phyloP scores from a whole-genome alignment of 2,329 filamentous ascomycete genomes.

The Allantophomopsis cytisporea region DNA sequence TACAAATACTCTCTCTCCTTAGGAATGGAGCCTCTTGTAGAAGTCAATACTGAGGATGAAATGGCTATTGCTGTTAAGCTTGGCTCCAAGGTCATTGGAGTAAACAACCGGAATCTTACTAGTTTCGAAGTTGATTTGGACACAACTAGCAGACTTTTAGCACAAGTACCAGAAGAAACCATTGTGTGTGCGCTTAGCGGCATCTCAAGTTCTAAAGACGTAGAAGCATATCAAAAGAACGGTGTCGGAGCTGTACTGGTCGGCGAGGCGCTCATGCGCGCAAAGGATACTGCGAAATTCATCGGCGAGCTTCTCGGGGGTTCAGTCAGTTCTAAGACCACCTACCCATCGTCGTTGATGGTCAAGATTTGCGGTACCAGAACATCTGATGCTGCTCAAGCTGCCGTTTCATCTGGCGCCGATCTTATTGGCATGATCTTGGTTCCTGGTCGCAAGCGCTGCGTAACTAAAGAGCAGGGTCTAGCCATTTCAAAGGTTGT shows the following conservation, averaged over 20 bases:
- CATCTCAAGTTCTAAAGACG: conserved; percentile 80
- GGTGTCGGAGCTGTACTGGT: conserved; percentile 89
- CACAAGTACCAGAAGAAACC: conserved; percentile 72
- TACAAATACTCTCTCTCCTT: conserved; percentile 83
- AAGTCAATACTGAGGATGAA: conserved; percentile 89
- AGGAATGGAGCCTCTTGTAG: conserved; percentile 94
- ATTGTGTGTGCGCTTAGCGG: conserved; percentile 90
- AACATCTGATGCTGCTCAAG: conserved; percentile 63
- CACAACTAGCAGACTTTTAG: conserved; percentile 79
- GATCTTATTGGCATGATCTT: conserved; percentile 91
- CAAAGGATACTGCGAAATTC: conserved; percentile 68
- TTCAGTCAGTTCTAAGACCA: conserved; percentile 18
- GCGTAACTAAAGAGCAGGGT: conserved; percentile 66
- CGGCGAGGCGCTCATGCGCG: conserved; percentile 91
- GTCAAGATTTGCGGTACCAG: conserved; percentile 96
- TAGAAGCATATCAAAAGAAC: conserved; percentile 74
- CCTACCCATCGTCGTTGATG: conserved; percentile 35
- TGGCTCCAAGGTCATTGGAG: conserved; percentile 83
- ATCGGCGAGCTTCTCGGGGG: conserved; percentile 71
- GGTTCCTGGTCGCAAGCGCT: conserved; percentile 68
- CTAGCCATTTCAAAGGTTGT: conserved; percentile 69
- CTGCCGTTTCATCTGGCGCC: conserved; percentile 74
- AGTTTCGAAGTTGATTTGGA: conserved; percentile 94
- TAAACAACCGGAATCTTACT: conserved; percentile 94
- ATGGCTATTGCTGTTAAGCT: conserved; percentile 80